Conservation (phyloP, 106 monocot species). For the Amphibolis antarctica region DNA sequence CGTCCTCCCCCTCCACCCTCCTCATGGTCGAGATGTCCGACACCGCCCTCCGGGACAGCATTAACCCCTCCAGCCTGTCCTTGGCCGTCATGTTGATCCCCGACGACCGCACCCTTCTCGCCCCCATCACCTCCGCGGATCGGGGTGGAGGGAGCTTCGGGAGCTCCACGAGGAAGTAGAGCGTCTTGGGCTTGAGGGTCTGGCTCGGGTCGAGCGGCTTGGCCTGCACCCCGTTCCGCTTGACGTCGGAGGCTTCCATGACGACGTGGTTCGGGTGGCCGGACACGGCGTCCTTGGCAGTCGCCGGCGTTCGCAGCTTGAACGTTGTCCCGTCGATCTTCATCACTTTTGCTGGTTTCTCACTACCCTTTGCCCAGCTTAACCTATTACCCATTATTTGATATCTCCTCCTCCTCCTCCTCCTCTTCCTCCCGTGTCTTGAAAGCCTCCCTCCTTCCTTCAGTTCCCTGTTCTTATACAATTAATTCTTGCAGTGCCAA, state of each 20-base stretch:
- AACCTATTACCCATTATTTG: not conserved
- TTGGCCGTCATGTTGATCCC: slow-evolving; percentile 22
- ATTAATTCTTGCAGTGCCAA: too few relatives aligned
- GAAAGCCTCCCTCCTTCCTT: too few relatives aligned
- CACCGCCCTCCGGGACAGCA: slow-evolving; percentile 8
- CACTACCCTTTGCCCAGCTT: not conserved
- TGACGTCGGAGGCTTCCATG: slow-evolving; percentile 17
- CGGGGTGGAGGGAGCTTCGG: slow-evolving; percentile 8
- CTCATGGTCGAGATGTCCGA: slow-evolving; percentile 8
- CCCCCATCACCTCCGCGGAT: not conserved
- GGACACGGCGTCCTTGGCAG: not conserved
- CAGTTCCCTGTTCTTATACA: too few relatives aligned
- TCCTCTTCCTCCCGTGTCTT: too few relatives aligned
- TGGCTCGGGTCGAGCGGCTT: slow-evolving; percentile 9
- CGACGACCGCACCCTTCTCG: slow-evolving; percentile 14
- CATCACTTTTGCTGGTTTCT: slow-evolving; percentile 4
- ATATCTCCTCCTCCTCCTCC: too few relatives aligned
- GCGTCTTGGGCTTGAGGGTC: slow-evolving; percentile 12
- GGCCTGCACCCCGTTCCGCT: slow-evolving; percentile 3
- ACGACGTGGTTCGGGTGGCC: slow-evolving; percentile 11
- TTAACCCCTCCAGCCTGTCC: slow-evolving; percentile 18
- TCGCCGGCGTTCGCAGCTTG: slow-evolving; percentile 4
- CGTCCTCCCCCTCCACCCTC: not conserved
- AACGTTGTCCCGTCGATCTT: slow-evolving; percentile 8
- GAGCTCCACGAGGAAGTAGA: slow-evolving; percentile 23